Evolutionary conservation across 768 basidiomycete species (phyloP).

Genomic region (Trametes meyenii): DNA sequence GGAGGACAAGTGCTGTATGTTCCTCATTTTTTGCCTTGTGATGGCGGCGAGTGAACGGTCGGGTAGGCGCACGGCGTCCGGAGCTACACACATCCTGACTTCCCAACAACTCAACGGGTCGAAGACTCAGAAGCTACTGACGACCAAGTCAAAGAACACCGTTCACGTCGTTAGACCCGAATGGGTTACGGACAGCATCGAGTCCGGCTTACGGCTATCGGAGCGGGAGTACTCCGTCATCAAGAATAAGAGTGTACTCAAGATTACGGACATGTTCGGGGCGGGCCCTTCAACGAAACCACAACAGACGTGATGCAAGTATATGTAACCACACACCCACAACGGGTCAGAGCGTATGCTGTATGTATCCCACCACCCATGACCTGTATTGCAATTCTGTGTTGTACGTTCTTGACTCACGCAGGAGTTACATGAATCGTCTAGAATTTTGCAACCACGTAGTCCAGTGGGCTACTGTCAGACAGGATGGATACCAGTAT

Average conservation of each 20-base stretch:
- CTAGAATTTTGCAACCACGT: too few species aligned
- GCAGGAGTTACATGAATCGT: too few species aligned
- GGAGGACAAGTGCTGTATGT: slow-evolving; percentile 68
- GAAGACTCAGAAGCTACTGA: slow-evolving; percentile 69
- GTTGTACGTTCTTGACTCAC: too few species aligned
- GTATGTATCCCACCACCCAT: neutral
- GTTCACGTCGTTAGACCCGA: slow-evolving; percentile 72
- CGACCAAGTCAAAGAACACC: slow-evolving; percentile 48
- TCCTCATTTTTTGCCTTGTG: slow-evolving; percentile 20
- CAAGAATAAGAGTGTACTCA: slow-evolving; percentile 41
- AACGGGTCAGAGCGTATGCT: neutral
- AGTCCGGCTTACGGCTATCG: slow-evolving; percentile 55
- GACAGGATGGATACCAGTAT: too few species aligned
- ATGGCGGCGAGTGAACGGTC: neutral
- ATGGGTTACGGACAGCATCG: slow-evolving; percentile 74
- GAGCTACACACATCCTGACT: slow-evolving; percentile 79
- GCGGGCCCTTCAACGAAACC: slow-evolving; percentile 12
- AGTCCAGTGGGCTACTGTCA: too few species aligned
- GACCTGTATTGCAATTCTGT: too few species aligned
- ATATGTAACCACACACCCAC: neutral
- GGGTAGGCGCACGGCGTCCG: slow-evolving; percentile 54
- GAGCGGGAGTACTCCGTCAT: slow-evolving; percentile 63
- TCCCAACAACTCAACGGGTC: slow-evolving; percentile 70
- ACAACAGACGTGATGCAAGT: slow-evolving; percentile 1
- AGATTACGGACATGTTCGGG: slow-evolving; percentile 42